Evolutionary conservation across 108 stramenopile genomes (phyloP).

Genomic region (Parietichytrium sp.): DNA sequence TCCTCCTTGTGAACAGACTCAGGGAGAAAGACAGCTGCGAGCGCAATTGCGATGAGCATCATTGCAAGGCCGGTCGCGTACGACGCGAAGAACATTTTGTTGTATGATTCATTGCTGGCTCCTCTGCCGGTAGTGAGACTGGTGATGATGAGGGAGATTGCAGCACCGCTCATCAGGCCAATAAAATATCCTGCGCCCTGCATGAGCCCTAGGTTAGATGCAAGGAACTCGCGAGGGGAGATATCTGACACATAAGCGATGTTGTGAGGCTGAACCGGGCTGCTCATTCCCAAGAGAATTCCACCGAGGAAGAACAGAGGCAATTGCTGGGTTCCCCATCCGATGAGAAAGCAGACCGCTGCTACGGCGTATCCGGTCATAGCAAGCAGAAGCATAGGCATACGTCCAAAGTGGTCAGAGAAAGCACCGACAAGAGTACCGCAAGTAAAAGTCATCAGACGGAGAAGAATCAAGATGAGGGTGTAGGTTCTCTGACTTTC

Average conservation of each 20-base stretch:
- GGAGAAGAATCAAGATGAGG: background rate
- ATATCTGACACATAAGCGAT: background rate
- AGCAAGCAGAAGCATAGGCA: background rate
- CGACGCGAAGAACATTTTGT: background rate
- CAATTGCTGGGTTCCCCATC: background rate
- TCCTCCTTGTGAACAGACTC: conserved; percentile 20
- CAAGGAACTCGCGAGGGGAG: background rate
- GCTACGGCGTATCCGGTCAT: background rate
- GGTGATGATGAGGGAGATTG: background rate
- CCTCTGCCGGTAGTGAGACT: background rate
- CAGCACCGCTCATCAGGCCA: background rate
- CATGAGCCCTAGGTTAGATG: conserved; percentile 3
- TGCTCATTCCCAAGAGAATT: background rate
- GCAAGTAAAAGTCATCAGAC: background rate
- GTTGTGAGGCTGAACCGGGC: background rate
- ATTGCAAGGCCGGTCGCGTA: background rate
- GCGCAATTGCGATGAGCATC: too few species aligned
- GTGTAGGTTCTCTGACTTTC: background rate
- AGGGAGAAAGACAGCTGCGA: background rate
- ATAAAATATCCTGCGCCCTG: conserved; percentile 34
- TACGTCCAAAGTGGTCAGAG: background rate
- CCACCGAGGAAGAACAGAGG: background rate
- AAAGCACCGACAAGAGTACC: background rate
- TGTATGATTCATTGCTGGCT: background rate
- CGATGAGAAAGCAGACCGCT: background rate